Evolutionary conservation across 2,329 filamentous ascomycete genomes (phyloP).

Genomic region (Nigrospora sphaerica): DNA sequence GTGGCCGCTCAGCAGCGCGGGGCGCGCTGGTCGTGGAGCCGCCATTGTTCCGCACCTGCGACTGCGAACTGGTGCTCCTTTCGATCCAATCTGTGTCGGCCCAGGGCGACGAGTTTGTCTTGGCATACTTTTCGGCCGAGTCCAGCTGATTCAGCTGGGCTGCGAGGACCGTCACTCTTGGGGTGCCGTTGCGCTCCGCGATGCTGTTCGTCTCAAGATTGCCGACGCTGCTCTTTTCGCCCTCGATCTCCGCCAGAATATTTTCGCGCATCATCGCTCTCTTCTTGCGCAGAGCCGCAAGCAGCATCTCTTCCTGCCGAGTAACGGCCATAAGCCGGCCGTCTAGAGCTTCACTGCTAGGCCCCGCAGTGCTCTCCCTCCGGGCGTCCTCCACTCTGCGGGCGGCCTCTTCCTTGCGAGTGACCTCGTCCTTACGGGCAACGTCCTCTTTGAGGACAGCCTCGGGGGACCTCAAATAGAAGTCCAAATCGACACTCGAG

Average conservation of each 20-base stretch:
- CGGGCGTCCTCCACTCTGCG: conserved; percentile 13
- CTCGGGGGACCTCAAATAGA: conserved; percentile 32
- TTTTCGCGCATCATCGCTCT: conserved; percentile 47
- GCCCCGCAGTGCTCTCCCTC: not conserved
- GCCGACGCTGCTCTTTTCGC: conserved; percentile 15
- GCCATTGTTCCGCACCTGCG: too few species aligned
- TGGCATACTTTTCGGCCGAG: too few species aligned
- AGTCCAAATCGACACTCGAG: conserved; percentile 44
- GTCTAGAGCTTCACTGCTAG: conserved; percentile 18
- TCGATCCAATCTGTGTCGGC: too few species aligned
- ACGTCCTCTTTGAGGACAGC: conserved; percentile 24
- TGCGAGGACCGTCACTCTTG: too few species aligned
- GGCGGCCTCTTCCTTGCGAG: conserved; percentile 20
- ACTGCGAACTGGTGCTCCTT: too few species aligned
- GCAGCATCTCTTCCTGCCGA: conserved; percentile 49
- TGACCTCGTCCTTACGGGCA: conserved; percentile 9
- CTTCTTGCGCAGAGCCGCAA: conserved; percentile 49
- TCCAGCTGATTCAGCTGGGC: too few species aligned
- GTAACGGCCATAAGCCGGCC: conserved; percentile 51
- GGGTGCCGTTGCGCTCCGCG: not conserved
- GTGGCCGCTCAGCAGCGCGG: too few species aligned
- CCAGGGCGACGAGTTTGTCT: too few species aligned
- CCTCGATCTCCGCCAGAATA: conserved; percentile 34
- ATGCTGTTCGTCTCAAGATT: conserved; percentile 1
- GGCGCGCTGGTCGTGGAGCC: too few species aligned